Percentiles rank a stretch among this genome's conserved stretches.
Conservation (phyloP, 2,329 filamentous ascomycete species). For the Neurospora crassa region DNA sequence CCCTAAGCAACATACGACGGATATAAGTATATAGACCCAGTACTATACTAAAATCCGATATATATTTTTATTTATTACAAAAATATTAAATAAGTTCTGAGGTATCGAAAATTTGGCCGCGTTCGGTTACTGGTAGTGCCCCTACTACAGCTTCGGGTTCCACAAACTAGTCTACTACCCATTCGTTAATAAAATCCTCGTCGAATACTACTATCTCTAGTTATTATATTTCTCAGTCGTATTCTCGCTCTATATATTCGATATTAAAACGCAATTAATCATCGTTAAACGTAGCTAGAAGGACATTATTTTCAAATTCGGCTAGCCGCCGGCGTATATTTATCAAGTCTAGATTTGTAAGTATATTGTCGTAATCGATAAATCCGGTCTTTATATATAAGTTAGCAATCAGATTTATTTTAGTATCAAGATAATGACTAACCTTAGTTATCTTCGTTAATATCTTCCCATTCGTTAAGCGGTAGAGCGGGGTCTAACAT, state of each 20-base stretch:
- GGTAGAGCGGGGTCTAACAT: background rate
- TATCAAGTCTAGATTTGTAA: background rate
- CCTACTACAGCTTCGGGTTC: background rate
- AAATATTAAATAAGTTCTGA: background rate
- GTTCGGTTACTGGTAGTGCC: background rate
- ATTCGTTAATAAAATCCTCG: background rate
- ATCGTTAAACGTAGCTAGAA: background rate
- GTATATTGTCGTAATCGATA: background rate
- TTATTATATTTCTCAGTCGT: background rate
- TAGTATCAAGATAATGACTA: background rate
- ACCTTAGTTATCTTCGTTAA: background rate
- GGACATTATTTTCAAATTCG: background rate
- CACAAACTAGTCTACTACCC: background rate
- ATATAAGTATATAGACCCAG: background rate
- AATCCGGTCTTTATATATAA: background rate
- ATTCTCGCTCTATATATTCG: background rate
- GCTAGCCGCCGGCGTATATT: background rate
- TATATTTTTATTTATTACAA: background rate
- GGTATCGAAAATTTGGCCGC: background rate
- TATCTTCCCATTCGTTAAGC: background rate
- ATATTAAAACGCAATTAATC: background rate
- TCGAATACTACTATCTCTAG: background rate
- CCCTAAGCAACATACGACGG: background rate
- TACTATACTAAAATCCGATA: background rate
- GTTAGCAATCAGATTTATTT: background rate